Conservation (phyloP, 148 eudicot genomes). For the Oxyria digyna region DNA sequence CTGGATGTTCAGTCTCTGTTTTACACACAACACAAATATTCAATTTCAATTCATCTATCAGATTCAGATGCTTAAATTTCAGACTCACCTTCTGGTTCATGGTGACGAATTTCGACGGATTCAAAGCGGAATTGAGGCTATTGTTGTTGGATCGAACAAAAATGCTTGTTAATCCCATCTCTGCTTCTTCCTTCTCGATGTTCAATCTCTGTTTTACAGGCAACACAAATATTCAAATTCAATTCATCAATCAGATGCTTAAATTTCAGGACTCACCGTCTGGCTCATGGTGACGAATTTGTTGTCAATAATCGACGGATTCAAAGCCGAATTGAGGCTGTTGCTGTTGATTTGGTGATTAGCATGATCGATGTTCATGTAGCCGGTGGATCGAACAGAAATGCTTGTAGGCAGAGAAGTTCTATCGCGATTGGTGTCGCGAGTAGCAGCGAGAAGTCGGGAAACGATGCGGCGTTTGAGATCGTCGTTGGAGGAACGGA, state of each 20-base stretch:
- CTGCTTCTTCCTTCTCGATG: slow-evolving; percentile 25
- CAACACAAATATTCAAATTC: neutral
- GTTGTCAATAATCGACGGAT: slow-evolving; percentile 4
- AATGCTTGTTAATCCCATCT: slow-evolving; percentile 8
- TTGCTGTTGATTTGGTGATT: slow-evolving; percentile 11
- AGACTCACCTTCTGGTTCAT: too few relatives aligned
- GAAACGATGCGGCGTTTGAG: slow-evolving; percentile 27
- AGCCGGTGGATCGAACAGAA: slow-evolving; percentile 48
- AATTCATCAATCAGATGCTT: neutral
- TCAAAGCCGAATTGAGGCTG: slow-evolving; percentile 5
- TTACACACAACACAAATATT: neutral
- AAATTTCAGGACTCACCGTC: neutral
- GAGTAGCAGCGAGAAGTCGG: slow-evolving; percentile 20
- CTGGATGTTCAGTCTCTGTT: slow-evolving; percentile 27
- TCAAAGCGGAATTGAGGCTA: too few relatives aligned
- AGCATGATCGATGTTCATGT: slow-evolving; percentile 20
- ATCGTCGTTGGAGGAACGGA: slow-evolving; percentile 43
- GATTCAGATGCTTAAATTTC: too few relatives aligned
- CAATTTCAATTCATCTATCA: neutral
- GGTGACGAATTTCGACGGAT: too few relatives aligned
- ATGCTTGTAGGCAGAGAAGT: slow-evolving; percentile 41
- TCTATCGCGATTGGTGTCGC: slow-evolving; percentile 20
- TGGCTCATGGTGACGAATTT: neutral
- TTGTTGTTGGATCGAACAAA: too few relatives aligned
- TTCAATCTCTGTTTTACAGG: slow-evolving; percentile 22